Evolutionary conservation across 164 flowering plant genomes (phyloP).

Genomic region (Annona squamosa): DNA sequence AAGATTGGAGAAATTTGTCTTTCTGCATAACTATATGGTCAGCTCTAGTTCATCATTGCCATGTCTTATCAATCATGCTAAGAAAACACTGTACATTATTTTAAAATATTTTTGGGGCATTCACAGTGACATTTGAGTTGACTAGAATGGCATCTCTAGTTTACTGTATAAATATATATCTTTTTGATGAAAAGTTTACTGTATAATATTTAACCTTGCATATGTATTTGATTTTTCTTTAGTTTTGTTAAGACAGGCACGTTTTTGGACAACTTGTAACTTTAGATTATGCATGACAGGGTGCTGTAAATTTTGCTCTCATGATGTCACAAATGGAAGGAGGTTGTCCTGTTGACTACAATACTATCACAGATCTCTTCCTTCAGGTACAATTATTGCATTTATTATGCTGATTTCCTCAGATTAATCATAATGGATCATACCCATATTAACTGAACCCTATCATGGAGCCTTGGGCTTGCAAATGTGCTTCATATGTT

Average conservation of each 20-base stretch:
- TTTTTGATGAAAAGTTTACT: background rate
- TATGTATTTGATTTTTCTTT: background rate
- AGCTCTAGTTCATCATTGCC: too few relatives aligned
- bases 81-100: too few relatives aligned
- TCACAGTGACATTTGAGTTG: too few relatives aligned
- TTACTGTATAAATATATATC: too few relatives aligned
- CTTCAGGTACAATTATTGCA: constrained; percentile 61
- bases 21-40: background rate
- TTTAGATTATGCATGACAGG: constrained; percentile 40
- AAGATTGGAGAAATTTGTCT: background rate
- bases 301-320: constrained; percentile 96
- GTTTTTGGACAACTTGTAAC: background rate
- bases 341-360: constrained; percentile 96
- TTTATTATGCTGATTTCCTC: background rate
- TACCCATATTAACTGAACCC: background rate
- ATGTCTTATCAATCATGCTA: too few relatives aligned
- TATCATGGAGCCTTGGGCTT: background rate
- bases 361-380: constrained; percentile 97
- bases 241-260: background rate
- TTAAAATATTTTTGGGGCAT: too few relatives aligned
- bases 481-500: background rate
- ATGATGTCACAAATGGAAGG: constrained; percentile 99
- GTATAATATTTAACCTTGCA: background rate
- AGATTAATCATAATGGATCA: background rate
- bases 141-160: too few relatives aligned